Conservation (phyloP, 73 alveolate genomes). For the Tetrahymena elliotti region DNA sequence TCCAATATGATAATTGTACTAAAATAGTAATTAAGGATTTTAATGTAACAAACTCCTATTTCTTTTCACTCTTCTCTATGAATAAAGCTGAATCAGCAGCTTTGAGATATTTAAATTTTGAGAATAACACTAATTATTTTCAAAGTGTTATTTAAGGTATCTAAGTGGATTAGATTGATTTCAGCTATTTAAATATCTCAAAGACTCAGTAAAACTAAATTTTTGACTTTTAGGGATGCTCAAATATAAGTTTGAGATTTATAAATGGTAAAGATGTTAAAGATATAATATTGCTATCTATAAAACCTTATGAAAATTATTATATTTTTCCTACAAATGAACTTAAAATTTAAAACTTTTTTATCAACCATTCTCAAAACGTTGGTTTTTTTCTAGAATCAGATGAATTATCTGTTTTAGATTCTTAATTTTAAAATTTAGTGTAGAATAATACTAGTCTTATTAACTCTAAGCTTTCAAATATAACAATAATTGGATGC, state of each 20-base stretch:
- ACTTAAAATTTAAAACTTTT: neutral
- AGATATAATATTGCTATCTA: neutral
- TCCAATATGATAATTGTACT: neutral
- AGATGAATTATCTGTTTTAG: neutral
- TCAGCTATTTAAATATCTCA: neutral
- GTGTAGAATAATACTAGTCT: neutral
- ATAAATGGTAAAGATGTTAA: neutral
- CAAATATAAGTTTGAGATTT: neutral
- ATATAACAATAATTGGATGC: neutral
- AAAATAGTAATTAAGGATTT: neutral
- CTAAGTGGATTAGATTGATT: too few relatives aligned
- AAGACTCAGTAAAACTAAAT: neutral
- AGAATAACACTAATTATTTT: neutral
- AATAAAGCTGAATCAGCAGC: neutral
- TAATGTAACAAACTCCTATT: neutral
- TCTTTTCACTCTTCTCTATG: neutral
- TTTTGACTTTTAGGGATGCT: neutral
- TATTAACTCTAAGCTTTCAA: neutral
- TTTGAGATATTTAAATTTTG: neutral
- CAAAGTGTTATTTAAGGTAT: neutral
- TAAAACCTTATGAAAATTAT: neutral
- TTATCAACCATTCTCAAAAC: neutral
- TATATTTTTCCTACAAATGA: neutral
- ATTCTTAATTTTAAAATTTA: neutral
- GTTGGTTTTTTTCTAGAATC: neutral